Conservation (phyloP, 208 protist genomes). For the Trypanosomatidae sp. region DNA sequence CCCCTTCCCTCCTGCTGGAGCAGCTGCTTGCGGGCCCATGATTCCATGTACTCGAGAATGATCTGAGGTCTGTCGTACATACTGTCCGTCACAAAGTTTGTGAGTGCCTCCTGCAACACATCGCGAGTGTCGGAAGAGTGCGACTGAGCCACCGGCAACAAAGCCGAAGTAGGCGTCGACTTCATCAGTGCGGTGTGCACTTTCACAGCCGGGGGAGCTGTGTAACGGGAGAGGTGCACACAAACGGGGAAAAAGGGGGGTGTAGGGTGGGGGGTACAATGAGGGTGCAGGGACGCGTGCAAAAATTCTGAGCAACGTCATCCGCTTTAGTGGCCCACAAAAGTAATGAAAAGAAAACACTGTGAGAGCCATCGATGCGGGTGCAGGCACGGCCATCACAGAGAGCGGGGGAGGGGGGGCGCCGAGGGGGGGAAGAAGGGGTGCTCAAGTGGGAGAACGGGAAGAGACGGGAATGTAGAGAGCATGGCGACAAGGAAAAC, state of each 20-base stretch:
- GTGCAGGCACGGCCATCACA: neutral
- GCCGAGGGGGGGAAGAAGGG: neutral
- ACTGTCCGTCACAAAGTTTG: constrained; percentile 26
- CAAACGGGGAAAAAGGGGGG: neutral
- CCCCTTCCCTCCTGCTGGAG: neutral
- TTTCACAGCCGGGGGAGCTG: neutral
- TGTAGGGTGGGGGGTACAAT: neutral
- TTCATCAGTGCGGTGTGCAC: neutral
- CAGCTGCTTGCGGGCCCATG: constrained; percentile 37
- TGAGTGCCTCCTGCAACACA: constrained; percentile 13
- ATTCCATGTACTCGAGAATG: constrained; percentile 42
- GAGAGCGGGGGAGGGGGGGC: neutral
- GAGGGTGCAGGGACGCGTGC: neutral
- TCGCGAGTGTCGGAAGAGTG: neutral
- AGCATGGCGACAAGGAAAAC: neutral
- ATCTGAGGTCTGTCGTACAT: constrained; percentile 38
- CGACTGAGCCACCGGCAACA: neutral
- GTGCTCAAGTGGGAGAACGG: neutral
- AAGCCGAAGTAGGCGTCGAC: neutral
- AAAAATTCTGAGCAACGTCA: neutral
- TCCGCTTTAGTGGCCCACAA: neutral
- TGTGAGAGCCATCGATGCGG: neutral
- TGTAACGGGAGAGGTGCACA: neutral
- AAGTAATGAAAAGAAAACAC: neutral
- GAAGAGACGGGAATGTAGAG: neutral